Evolutionary conservation across 192 early-diverging fungal species (phyloP).

Genomic region (Coemansia sp.): DNA sequence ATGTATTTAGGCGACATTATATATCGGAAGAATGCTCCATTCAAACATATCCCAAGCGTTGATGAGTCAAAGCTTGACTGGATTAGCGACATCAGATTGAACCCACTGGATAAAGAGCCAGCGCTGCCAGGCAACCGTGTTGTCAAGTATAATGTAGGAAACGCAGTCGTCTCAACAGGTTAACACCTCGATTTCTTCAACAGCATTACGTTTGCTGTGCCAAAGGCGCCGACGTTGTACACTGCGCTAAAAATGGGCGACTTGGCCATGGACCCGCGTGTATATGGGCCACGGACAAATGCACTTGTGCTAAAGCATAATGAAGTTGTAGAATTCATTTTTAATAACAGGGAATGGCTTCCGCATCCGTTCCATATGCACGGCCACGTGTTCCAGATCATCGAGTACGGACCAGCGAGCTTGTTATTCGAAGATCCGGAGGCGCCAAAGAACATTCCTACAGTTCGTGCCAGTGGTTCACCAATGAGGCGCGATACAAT

Average conservation of each 20-base stretch:
- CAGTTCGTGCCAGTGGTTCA: constrained; percentile 66
- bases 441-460: constrained; percentile 13
- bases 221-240: constrained; percentile 64
- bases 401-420: constrained; percentile 48
- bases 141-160: constrained; percentile 54
- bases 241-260: constrained; percentile 63
- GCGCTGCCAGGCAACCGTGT: constrained; percentile 54
- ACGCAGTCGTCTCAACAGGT: constrained; percentile 61
- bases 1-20: constrained; percentile 58
- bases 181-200: constrained; percentile 75
- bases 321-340: constrained; percentile 64
- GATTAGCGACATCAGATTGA: constrained; percentile 50
- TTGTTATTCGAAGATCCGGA: constrained; percentile 45
- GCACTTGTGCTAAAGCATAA: constrained; percentile 62
- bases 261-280: constrained; percentile 47
- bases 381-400: constrained; percentile 80
- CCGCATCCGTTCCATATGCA: constrained; percentile 80
- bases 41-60: constrained; percentile 26
- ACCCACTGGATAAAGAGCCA: constrained; percentile 51
- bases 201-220: constrained; percentile 63
- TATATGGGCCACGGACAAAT: constrained; percentile 65
- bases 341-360: constrained; percentile 71
- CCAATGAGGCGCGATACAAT: constrained; percentile 70
- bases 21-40: constrained; percentile 59
- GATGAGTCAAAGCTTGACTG: background rate